phyloP scores from a whole-genome alignment of 306 rosid genomes.

The Pachyrhizus erosus region DNA sequence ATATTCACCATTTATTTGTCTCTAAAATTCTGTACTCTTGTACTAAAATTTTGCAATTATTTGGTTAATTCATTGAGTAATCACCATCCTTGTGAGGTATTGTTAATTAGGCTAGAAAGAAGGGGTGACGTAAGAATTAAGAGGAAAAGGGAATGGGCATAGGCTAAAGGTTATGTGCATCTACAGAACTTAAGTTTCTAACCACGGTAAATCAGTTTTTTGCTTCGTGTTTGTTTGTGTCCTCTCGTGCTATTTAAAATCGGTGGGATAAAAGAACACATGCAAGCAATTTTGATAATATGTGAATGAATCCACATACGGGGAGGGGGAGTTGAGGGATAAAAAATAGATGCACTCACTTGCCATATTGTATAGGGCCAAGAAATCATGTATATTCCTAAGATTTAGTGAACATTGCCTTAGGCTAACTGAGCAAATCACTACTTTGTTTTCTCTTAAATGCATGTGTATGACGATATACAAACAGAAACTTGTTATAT shows the following conservation, averaged over 20 bases:
- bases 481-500: not conserved
- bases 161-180: too few species aligned
- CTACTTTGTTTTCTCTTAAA: slow-evolving; percentile 60
- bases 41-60: too few species aligned
- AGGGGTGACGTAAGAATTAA: too few species aligned
- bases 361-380: slow-evolving; percentile 99
- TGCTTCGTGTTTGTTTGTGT: too few species aligned
- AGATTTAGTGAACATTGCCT: slow-evolving; percentile 65
- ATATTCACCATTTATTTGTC: not conserved
- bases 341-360: slow-evolving; percentile 59
- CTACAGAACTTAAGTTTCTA: too few species aligned
- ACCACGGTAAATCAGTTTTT: too few species aligned
- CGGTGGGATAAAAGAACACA: slow-evolving; percentile 22
- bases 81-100: too few species aligned
- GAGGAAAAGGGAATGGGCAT: too few species aligned
- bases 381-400: slow-evolving; percentile 81
- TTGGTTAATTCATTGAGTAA: too few species aligned
- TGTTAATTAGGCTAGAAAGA: too few species aligned
- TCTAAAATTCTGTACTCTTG: not conserved
- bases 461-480: too few species aligned
- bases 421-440: slow-evolving; percentile 69
- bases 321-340: not conserved
- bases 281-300: slow-evolving; percentile 2
- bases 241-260: too few species aligned
- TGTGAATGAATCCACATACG: not conserved